These are phyloP conservation scores for Aspergillus diversus DNA, from an alignment of 495 filamentous ascomycete genomes.

Conservation along the genomic window DNA sequence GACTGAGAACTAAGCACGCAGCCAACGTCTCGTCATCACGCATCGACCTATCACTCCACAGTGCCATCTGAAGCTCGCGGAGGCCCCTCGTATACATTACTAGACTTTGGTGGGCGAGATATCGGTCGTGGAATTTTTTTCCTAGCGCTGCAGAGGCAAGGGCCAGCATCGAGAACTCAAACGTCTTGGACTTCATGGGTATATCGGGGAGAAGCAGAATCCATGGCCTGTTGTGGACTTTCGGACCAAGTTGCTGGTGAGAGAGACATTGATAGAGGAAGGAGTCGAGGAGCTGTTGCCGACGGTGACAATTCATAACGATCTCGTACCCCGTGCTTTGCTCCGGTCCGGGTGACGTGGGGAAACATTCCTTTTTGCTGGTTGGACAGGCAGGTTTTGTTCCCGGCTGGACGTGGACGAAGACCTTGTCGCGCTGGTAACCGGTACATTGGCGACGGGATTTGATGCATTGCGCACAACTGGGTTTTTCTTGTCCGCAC, in stretches of 20 bases:
- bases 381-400: background rate
- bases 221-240: conserved; percentile 26
- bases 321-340: conserved; percentile 4
- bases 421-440: conserved; percentile 39
- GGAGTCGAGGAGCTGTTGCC: conserved; percentile 22
- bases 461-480: conserved; percentile 39
- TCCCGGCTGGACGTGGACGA: conserved; percentile 33
- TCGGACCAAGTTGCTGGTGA: conserved; percentile 12
- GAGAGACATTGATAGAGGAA: conserved; percentile 26
- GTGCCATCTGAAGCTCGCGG: conserved; percentile 36
- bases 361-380: background rate
- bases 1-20: conserved; percentile 36
- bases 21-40: conserved; percentile 39
- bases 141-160: conserved; percentile 33
- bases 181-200: conserved; percentile 24
- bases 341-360: background rate
- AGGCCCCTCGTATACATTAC: conserved; percentile 37
- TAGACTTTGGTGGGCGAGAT: conserved; percentile 33
- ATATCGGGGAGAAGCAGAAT: conserved; percentile 28
- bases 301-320: conserved; percentile 14
- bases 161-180: conserved; percentile 32
- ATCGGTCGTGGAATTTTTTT: conserved; percentile 20
- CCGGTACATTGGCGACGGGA: conserved; percentile 41
- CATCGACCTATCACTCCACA: conserved; percentile 31
- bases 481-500: conserved; percentile 43